Conservation (phyloP, 2,329 filamentous ascomycete genomes). For the Didymella arachidicola region DNA sequence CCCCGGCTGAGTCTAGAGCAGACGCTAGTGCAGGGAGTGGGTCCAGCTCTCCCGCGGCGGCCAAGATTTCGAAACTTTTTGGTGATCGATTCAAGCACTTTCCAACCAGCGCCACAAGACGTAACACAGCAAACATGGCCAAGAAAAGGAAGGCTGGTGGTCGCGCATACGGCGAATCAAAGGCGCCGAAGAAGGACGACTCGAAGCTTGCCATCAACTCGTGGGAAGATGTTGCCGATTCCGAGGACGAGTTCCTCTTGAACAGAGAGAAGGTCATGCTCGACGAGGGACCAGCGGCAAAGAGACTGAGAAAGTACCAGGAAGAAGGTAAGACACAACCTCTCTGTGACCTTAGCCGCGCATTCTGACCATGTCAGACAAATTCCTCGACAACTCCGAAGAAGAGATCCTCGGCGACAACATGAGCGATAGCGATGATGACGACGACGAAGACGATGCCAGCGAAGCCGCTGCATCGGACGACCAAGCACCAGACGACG, state of each 20-base stretch:
- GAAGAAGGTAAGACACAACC: conserved; percentile 65
- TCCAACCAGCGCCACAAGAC: conserved; percentile 15
- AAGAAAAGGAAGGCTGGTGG: conserved; percentile 74
- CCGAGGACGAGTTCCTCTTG: conserved; percentile 91
- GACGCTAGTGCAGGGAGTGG: conserved; percentile 16
- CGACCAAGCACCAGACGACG: conserved; percentile 58
- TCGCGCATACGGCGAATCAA: conserved; percentile 49
- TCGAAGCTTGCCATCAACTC: conserved; percentile 67
- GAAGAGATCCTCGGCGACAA: conserved; percentile 68
- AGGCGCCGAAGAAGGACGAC: conserved; percentile 44
- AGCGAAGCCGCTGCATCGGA: conserved; percentile 43
- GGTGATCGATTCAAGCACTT: conserved; percentile 2
- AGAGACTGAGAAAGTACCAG: conserved; percentile 74
- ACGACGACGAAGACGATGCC: conserved; percentile 45
- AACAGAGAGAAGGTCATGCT: conserved; percentile 86
- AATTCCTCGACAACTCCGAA: conserved; percentile 65
- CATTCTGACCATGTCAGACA: conserved; percentile 51
- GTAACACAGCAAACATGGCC: conserved; percentile 52
- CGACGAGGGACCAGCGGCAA: conserved; percentile 80
- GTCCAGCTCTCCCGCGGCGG: conserved; percentile 30
- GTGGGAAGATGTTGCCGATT: conserved; percentile 88
- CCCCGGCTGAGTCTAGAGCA: neutral
- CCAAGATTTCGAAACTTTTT: conserved; percentile 40
- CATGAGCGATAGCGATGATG: conserved; percentile 58
- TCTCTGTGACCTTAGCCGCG: conserved; percentile 2